These are phyloP conservation scores for Saprolegnia diclina DNA, from an alignment of 352 stramenopile genomes.

Conservation along the genomic window DNA sequence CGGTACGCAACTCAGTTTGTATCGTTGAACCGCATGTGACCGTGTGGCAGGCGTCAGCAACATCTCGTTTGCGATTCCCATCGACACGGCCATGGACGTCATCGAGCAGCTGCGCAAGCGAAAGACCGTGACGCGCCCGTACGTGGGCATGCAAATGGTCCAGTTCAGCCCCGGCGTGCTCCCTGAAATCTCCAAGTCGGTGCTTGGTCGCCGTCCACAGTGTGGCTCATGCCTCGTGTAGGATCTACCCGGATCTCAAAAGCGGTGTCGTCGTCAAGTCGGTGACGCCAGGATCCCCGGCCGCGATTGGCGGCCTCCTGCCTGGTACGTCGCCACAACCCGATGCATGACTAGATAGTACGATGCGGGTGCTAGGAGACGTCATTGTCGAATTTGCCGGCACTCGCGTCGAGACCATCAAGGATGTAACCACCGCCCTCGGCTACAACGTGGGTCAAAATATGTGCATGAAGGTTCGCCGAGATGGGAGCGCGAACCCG, in stretches of 20 bases:
- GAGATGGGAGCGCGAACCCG: conserved; percentile 45
- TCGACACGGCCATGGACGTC: conserved; percentile 84
- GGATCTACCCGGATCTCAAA: conserved; percentile 65
- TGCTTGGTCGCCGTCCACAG: background rate
- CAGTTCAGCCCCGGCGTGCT: conserved; percentile 72
- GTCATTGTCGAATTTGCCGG: conserved; percentile 73
- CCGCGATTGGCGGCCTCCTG: conserved; percentile 66
- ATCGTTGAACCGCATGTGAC: no score
- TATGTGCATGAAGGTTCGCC: conserved; percentile 60
- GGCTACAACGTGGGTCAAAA: conserved; percentile 65
- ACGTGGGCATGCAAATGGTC: conserved; percentile 91
- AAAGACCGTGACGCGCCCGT: conserved; percentile 84
- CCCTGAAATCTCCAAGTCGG: conserved; percentile 49
- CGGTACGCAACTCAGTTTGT: conserved; percentile 32
- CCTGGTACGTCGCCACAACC: conserved; percentile 28
- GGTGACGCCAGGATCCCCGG: conserved; percentile 65
- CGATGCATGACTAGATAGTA: background rate
- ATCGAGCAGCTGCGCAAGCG: conserved; percentile 85
- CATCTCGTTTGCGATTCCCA: conserved; percentile 91
- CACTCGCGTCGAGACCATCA: conserved; percentile 61
- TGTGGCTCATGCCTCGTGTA: conserved; percentile 12
- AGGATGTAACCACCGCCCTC: conserved; percentile 63
- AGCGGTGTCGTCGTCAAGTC: conserved; percentile 81
- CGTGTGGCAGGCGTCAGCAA: conserved; percentile 35
- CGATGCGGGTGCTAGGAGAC: conserved; percentile 34